These are phyloP conservation scores for Candida smagusa DNA, from an alignment of 1,139 yeast genomes.

Conservation along the genomic window DNA sequence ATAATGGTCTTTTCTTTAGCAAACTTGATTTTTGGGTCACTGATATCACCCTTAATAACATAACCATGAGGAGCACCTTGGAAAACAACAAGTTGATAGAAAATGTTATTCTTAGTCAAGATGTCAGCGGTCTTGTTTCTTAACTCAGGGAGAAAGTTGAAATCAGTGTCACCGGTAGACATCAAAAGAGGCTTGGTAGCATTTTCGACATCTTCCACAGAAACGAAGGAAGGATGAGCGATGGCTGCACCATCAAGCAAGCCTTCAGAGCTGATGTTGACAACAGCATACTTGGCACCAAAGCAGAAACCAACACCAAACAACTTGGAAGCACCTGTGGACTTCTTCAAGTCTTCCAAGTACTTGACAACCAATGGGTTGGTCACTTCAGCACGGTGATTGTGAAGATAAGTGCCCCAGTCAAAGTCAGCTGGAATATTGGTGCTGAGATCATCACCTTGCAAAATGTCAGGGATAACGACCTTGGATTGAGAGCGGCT, in stretches of 20 bases:
- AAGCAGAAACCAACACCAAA: slow-evolving; percentile 20
- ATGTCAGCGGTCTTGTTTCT: slow-evolving; percentile 15
- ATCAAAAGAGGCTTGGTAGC: slow-evolving; percentile 17
- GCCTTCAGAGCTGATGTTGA: slow-evolving; percentile 13
- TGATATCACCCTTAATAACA: slow-evolving; percentile 52
- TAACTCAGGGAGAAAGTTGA: slow-evolving; percentile 14
- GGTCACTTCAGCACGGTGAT: slow-evolving; percentile 50
- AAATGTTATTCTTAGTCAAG: slow-evolving; percentile 23
- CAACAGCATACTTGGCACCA: slow-evolving; percentile 18
- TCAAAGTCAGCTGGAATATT: slow-evolving; percentile 14
- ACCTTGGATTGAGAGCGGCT: slow-evolving; percentile 24
- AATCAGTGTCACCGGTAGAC: slow-evolving; percentile 18
- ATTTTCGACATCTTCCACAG: slow-evolving; percentile 15
- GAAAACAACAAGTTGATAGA: slow-evolving; percentile 16
- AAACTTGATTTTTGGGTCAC: slow-evolving; percentile 50
- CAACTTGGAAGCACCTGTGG: slow-evolving; percentile 9
- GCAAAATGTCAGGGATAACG: slow-evolving; percentile 20
- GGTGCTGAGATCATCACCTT: slow-evolving; percentile 13
- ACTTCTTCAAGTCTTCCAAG: slow-evolving; percentile 7
- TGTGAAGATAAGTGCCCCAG: slow-evolving; percentile 47
- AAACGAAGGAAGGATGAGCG: slow-evolving; percentile 21
- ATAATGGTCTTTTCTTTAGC: slow-evolving; percentile 67
- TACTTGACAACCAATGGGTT: slow-evolving; percentile 16
- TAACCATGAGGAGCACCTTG: slow-evolving; percentile 20
- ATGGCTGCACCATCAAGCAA: slow-evolving; percentile 15